These are phyloP conservation scores for Penicillium sp. DNA, from an alignment of 2,329 filamentous ascomycete genomes.

Conservation along the genomic window DNA sequence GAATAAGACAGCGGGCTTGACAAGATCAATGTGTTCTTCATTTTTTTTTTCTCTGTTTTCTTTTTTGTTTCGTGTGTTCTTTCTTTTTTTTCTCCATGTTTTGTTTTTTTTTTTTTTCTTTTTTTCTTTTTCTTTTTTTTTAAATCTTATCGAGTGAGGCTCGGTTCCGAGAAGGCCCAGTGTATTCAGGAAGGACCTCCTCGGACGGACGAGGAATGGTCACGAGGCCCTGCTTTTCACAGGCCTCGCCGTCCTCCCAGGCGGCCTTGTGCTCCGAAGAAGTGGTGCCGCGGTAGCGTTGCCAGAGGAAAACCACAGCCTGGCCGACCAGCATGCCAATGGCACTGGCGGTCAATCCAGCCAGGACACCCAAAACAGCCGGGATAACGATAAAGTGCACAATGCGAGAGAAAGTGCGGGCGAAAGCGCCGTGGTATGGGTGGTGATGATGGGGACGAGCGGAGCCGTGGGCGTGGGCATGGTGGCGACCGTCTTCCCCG, in stretches of 20 bases:
- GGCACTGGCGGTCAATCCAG: conserved; percentile 39
- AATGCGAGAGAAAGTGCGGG: conserved; percentile 34
- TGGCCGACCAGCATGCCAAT: conserved; percentile 44
- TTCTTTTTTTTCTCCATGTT: too few relatives aligned
- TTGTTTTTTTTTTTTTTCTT: too few relatives aligned
- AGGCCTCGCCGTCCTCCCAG: conserved; percentile 30
- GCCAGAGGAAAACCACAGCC: conserved; percentile 39
- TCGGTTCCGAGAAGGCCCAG: conserved; percentile 23
- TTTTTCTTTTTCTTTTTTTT: not conserved
- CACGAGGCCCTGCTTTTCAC: conserved; percentile 40
- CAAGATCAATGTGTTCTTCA: not conserved
- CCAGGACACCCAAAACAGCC: conserved; percentile 39
- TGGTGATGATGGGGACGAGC: conserved; percentile 25
- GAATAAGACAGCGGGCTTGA: not conserved
- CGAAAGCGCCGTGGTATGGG: conserved; percentile 29
- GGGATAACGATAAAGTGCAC: conserved; percentile 41
- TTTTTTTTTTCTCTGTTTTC: too few relatives aligned
- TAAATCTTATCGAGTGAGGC: conserved; percentile 28
- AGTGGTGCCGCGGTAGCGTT: conserved; percentile 31
- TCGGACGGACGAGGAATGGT: conserved; percentile 18
- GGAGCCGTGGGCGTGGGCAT: conserved; percentile 10
- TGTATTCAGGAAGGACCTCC: conserved; percentile 33
- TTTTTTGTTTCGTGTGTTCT: too few relatives aligned
- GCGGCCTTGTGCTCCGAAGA: conserved; percentile 21
- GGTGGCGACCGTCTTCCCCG: conserved; percentile 6